Evolutionary conservation across 371 early-diverging fungal genomes (phyloP), one percentile per base, ranked within the genome.

Genomic region (Coemansia sp.): DNA sequence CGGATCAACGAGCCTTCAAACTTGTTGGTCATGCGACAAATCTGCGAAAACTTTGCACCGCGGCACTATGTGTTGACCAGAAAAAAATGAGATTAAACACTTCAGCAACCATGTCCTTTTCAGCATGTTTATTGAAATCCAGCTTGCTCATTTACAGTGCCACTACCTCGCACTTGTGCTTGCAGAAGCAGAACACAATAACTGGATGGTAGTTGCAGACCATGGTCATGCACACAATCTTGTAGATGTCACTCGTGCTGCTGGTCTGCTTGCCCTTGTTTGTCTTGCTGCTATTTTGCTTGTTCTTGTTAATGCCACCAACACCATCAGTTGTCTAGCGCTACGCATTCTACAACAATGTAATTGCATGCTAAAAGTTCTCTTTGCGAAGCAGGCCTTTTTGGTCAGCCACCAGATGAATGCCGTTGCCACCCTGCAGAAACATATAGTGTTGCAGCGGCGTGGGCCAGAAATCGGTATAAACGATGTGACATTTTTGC

Each of bases 1-100:
- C 99, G 88, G 64, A 99, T 98, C 36, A 99, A 87, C 30, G 90
- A 89, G 35, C 99, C 99, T 81, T 99, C 99, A 82, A 95, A 99
- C 3, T 94, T 89, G 35, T 91, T 90, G 0, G 99, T 98, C 90
- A 93, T 92, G 69, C 93, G 89, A 81, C 97, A 97, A 64, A 99
- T 96, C 67, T 96, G 91, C 20, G 82, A 81, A 81, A 99, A 99
- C 65, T 92, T 94, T 43, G 94, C 91, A 0, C 99, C 99, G 67
- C 90, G 75, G 57, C n/a, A n/a, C n/a, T n/a, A n/a, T n/a, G n/a
- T n/a, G n/a, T n/a, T n/a, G n/a, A n/a, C n/a, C n/a, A n/a, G n/a
- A n/a, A n/a, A n/a, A n/a, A n/a, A n/a, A n/a, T n/a, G n/a, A n/a
- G n/a, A n/a, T n/a, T 85, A 79, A 96, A 99, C 11, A 99, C 92